These are phyloP conservation scores for Mucor racemosus DNA, from an alignment of 371 early-diverging fungal genomes.

Conservation along the genomic window DNA sequence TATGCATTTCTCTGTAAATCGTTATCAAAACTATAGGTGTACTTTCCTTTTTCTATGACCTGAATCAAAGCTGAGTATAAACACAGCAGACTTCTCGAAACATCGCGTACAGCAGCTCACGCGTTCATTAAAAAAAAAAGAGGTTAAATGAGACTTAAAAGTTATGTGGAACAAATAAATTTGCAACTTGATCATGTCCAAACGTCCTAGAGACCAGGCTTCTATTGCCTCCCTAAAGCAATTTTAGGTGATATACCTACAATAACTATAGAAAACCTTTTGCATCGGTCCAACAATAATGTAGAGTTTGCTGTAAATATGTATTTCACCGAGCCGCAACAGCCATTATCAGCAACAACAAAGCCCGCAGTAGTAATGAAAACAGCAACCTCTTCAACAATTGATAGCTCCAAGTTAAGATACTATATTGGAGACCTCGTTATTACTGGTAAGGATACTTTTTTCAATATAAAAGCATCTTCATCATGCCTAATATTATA, in stretches of 20 bases:
- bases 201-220: conserved; percentile 22
- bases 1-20: too few relatives aligned
- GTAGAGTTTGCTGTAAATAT: conserved; percentile 28
- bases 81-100: background rate
- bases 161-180: background rate
- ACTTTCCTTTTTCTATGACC: too few relatives aligned
- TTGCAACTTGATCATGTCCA: conserved; percentile 15
- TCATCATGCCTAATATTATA: background rate
- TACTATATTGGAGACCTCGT: conserved; percentile 48
- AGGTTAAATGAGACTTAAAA: background rate
- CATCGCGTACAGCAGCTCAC: background rate
- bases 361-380: background rate
- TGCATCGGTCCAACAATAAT: conserved; percentile 29
- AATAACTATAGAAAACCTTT: background rate
- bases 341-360: background rate
- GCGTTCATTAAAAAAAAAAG: conserved; percentile 6
- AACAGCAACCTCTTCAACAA: background rate
- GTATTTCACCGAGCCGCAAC: conserved; percentile 23
- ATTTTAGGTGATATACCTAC: conserved; percentile 23
- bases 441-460: conserved; percentile 25
- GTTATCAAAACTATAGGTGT: too few relatives aligned
- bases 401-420: background rate
- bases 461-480: background rate
- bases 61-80: conserved; percentile 15
- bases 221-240: conserved; percentile 14